Evolutionary conservation across 1,284 basidiomycete genomes (phyloP).

Genomic region (Volvariella volvacea): DNA sequence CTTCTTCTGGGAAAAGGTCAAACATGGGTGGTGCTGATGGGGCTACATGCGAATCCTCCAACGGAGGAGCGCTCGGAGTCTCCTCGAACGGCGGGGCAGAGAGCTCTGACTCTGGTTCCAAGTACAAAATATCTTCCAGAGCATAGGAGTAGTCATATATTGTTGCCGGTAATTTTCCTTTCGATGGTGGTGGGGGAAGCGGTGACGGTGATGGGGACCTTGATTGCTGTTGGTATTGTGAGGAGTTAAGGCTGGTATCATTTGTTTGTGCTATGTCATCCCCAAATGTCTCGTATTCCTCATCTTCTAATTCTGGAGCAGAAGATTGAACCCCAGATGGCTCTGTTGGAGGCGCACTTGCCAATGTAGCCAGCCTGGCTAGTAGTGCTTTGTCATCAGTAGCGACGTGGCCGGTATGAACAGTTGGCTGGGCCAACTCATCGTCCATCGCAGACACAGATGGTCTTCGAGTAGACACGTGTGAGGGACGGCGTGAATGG

Average conservation of each 20-base stretch:
- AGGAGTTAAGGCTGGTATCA: conserved; percentile 7
- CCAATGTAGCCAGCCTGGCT: conserved; percentile 46
- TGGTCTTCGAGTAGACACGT: conserved; percentile 12
- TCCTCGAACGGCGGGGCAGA: conserved; percentile 42
- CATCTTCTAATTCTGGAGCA: conserved; percentile 38
- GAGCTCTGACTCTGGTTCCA: conserved; percentile 28
- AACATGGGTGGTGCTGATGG: conserved; percentile 21
- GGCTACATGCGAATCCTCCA: neutral
- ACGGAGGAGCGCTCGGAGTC: conserved; percentile 8
- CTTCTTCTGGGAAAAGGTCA: conserved; percentile 23
- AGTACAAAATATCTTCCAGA: conserved; percentile 28
- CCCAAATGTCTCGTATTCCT: conserved; percentile 16
- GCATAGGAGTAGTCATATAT: conserved; percentile 36
- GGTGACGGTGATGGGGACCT: conserved; percentile 21
- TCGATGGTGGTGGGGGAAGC: conserved; percentile 32
- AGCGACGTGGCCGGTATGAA: conserved; percentile 55
- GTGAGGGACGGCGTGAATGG: conserved; percentile 17
- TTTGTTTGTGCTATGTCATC: conserved; percentile 8
- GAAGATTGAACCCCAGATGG: conserved; percentile 16
- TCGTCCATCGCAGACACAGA: conserved; percentile 9
- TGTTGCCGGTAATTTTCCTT: conserved; percentile 30
- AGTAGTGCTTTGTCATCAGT: conserved; percentile 68
- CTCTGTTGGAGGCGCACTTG: conserved; percentile 45
- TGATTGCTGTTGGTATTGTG: conserved; percentile 15
- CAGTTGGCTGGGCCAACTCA: conserved; percentile 16